These are phyloP conservation scores for Candida qinlingensis DNA, from an alignment of 805 yeast genomes.

Conservation along the genomic window DNA sequence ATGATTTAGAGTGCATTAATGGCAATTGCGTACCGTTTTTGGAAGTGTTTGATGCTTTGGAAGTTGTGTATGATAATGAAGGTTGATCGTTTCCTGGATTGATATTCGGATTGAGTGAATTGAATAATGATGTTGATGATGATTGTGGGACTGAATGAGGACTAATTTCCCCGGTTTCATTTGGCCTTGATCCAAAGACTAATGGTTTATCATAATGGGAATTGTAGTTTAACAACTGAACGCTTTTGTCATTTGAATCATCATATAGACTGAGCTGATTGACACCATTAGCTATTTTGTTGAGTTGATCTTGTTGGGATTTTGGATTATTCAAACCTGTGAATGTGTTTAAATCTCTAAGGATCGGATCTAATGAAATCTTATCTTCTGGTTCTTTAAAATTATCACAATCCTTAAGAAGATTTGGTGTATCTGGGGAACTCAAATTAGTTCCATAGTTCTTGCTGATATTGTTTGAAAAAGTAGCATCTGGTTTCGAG, in stretches of 20 bases:
- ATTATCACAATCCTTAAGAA: conserved; percentile 11
- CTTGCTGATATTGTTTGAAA: conserved; percentile 9
- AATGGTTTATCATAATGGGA: background rate
- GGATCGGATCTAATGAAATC: conserved; percentile 9
- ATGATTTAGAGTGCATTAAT: conserved; percentile 43
- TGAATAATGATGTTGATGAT: background rate
- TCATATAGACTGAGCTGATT: conserved; percentile 7
- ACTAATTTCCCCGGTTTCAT: background rate
- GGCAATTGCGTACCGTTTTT: conserved; percentile 16
- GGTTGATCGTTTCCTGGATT: background rate
- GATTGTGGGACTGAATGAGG: background rate
- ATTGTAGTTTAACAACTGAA: conserved; percentile 3
- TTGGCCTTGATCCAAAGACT: conserved; percentile 4
- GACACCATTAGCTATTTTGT: conserved; percentile 4
- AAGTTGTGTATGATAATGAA: background rate
- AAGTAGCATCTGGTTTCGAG: background rate
- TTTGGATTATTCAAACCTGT: background rate
- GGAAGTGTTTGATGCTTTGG: background rate
- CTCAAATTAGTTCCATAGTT: conserved; percentile 16
- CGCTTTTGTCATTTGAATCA: conserved; percentile 5
- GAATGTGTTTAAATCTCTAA: conserved; percentile 9
- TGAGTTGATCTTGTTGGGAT: background rate
- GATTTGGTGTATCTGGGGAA: conserved; percentile 26
- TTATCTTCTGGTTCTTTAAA: conserved; percentile 6
- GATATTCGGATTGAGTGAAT: background rate